Evolutionary conservation across 495 filamentous ascomycete genomes (phyloP).

Genomic region (Thermochaetoides thermophila): DNA sequence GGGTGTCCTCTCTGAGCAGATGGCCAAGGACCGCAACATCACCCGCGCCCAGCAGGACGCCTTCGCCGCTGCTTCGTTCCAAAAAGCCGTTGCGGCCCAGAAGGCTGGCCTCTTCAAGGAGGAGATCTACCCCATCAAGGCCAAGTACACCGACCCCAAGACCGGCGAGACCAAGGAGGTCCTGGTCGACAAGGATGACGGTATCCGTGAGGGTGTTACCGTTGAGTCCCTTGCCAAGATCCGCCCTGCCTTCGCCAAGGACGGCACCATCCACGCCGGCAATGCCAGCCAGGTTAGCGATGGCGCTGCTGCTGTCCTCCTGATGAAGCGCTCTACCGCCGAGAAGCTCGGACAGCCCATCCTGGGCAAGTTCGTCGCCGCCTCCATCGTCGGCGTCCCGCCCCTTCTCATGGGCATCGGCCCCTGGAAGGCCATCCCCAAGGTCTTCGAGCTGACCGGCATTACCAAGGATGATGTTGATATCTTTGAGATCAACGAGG

Average conservation of each 20-base stretch:
- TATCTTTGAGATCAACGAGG: conserved; percentile 98
- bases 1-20: conserved; percentile 85
- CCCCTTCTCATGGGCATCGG: conserved; percentile 93
- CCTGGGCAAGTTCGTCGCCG: conserved; percentile 73
- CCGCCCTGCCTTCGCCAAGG: conserved; percentile 77
- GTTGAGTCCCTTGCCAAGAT: conserved; percentile 79
- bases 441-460: conserved; percentile 73
- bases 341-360: conserved; percentile 76
- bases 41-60: conserved; percentile 62
- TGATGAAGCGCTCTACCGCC: conserved; percentile 92
- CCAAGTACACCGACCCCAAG: conserved; percentile 80
- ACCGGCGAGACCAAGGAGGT: conserved; percentile 73
- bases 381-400: conserved; percentile 74
- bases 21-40: conserved; percentile 75
- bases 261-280: conserved; percentile 84
- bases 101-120: conserved; percentile 79
- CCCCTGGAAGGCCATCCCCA: conserved; percentile 90
- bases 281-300: conserved; percentile 93
- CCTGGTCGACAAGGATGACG: conserved; percentile 75
- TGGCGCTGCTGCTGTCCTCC: conserved; percentile 83
- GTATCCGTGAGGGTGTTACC: conserved; percentile 73
- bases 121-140: conserved; percentile 77
- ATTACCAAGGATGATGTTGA: conserved; percentile 85
- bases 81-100: conserved; percentile 79
- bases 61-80: conserved; percentile 80